Evolutionary conservation across 345 rosid species (phyloP).

Genomic region (Cardiospermum halicacabum): DNA sequence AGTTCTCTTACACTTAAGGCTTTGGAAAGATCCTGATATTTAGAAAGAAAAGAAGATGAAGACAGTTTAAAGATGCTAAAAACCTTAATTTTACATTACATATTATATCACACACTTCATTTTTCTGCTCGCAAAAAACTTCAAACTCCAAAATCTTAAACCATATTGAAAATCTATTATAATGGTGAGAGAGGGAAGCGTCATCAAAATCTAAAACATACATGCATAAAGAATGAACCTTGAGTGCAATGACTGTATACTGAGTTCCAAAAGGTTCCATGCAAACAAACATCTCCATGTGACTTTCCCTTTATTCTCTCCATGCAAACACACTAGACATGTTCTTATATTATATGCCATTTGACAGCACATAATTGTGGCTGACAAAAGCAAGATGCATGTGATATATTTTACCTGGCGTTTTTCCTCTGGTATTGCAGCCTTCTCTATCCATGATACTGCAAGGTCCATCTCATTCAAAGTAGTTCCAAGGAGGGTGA

Average conservation of each 20-base stretch:
- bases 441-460: constrained; percentile 77
- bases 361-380: not conserved
- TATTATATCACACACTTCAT: no score
- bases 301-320: not conserved
- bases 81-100: no score
- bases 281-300: not conserved
- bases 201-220: not conserved
- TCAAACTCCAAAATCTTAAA: no score
- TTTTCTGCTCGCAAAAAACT: no score
- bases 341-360: not conserved
- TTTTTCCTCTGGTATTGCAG: constrained; percentile 68
- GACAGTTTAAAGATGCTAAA: not conserved
- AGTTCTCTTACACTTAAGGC: not conserved
- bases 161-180: no score
- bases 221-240: not conserved
- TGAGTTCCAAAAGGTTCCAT: not conserved
- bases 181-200: not conserved
- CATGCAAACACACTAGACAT: not conserved
- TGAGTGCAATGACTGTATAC: not conserved
- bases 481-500: constrained; percentile 52
- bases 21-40: not conserved
- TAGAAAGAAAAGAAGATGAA: no score
- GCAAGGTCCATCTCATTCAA: constrained; percentile 52
- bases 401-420: constrained; percentile 47
- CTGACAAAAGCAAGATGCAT: constrained; percentile 1